phyloP scores from a whole-genome alignment of 352 stramenopile species.

The Phytophthora syringae region DNA sequence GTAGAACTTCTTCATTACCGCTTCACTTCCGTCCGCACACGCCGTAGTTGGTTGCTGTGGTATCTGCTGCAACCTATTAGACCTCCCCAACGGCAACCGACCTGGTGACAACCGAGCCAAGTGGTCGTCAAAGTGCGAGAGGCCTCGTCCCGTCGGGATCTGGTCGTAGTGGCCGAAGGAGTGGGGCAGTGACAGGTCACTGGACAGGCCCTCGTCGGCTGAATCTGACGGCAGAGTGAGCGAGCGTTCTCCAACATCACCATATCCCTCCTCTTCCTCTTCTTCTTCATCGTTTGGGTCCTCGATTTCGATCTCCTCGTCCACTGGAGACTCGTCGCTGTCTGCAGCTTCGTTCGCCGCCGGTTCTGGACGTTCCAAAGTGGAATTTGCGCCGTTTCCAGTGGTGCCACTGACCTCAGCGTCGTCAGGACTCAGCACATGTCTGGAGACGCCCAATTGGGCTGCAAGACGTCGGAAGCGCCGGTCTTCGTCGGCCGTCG shows the following conservation, averaged over 20 bases:
- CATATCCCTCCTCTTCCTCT: constrained; percentile 29
- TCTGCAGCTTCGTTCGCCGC: constrained; percentile 6
- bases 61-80: constrained; percentile 24
- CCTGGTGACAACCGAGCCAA: constrained; percentile 23
- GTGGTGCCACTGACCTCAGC: constrained; percentile 1
- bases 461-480: constrained; percentile 54
- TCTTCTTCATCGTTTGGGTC: constrained; percentile 27
- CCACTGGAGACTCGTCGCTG: constrained; percentile 26
- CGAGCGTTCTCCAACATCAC: constrained; percentile 38
- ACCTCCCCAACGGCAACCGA: constrained; percentile 7
- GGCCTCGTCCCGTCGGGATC: constrained; percentile 23
- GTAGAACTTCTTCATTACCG: constrained; percentile 83
- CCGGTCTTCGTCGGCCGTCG: constrained; percentile 25
- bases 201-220: constrained; percentile 72
- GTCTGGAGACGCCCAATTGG: constrained; percentile 60
- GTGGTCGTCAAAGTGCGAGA: constrained; percentile 73
- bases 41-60: neutral
- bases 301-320: constrained; percentile 26
- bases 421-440: constrained; percentile 37
- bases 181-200: constrained; percentile 70
- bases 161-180: constrained; percentile 74
- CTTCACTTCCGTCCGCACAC: constrained; percentile 22
- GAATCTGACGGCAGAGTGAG: constrained; percentile 52
- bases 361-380: constrained; percentile 1
- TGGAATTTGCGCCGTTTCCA: constrained; percentile 2